Conservation (phyloP, 1,139 yeast species). For the Torulaspora pretoriensis region DNA sequence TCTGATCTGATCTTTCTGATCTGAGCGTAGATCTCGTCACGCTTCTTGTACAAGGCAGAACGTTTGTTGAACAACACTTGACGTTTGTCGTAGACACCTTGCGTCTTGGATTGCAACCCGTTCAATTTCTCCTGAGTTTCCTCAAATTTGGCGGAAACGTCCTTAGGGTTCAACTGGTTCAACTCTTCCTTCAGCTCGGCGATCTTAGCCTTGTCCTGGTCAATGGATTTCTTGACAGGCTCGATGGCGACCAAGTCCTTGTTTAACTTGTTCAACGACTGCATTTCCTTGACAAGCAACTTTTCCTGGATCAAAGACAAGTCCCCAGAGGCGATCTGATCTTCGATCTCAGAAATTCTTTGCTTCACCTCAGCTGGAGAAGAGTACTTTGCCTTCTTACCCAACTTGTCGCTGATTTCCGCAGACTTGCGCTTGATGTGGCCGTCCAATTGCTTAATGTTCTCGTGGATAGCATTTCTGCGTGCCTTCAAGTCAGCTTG, state of each 20-base stretch:
- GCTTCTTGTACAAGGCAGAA: constrained; percentile 61
- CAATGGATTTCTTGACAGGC: constrained; percentile 73
- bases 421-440: constrained; percentile 69
- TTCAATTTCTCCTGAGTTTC: constrained; percentile 60
- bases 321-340: constrained; percentile 70
- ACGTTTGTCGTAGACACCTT: constrained; percentile 63
- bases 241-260: constrained; percentile 75
- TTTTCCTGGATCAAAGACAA: constrained; percentile 91
- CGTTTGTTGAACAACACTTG: constrained; percentile 61
- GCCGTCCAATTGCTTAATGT: constrained; percentile 67
- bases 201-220: constrained; percentile 72
- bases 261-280: constrained; percentile 73
- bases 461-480: constrained; percentile 65
- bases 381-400: constrained; percentile 53
- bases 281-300: constrained; percentile 78
- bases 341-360: constrained; percentile 67
- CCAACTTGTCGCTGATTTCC: constrained; percentile 53
- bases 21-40: constrained; percentile 61
- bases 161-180: constrained; percentile 59
- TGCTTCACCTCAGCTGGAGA: constrained; percentile 73
- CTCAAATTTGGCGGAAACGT: constrained; percentile 48
- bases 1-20: constrained; percentile 64
- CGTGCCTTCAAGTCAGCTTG: constrained; percentile 71
- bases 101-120: constrained; percentile 57
- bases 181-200: constrained; percentile 69